Base-by-base conservation (phyloP, 768 basidiomycete genomes). In the Russula vinacea region DNA sequence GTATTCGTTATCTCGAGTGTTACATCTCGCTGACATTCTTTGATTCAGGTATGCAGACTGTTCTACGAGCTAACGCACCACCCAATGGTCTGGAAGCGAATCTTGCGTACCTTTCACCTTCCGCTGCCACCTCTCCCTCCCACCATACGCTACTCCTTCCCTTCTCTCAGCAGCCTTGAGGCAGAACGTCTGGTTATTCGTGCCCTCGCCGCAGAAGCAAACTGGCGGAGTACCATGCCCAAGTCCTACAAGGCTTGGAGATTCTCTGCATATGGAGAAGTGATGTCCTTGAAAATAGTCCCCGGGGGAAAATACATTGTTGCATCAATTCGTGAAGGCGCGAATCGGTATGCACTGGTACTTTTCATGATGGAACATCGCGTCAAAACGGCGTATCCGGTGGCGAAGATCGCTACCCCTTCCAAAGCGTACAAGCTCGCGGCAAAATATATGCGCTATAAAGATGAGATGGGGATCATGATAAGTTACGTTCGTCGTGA, bases 361-460 rank as follows among this genome's bases (percentile, higher is more conserved):
- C 60, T 69, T 19, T 51, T 64, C 26, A 56, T 69, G 68, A 61
- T 68, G 68, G 68, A 69, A 13, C 68, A 69, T 62, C 68, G 68
- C 52, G 56, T 62, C 53, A 57, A 65, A 45, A 65, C 39, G 8
- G 62, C 56, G 4, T 69, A 69, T 45, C 68, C 68, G 9, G 58
- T 69, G 17, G 68, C 66, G 16, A 69, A 55, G 40, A 55, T 67
- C 0, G 26, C 24, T 19, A 62, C 37, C 10, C 39, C 39, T 13
- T 58, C 62, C 19, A 69, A 65, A 42, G 51, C 68, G 26, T 69
- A 69, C 47, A 57, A 67, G 26, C 22, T 69, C 19, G 60, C 67
- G 14, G 67, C 59, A 26, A 67, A 67, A 42, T 67, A 67, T 37
- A 62, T 66, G 51, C 53, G 60, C 17, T 44, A 66, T 47, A 44